Evolutionary conservation across 129 eudicot genomes (phyloP).

Genomic region (Lonicera japonica): DNA sequence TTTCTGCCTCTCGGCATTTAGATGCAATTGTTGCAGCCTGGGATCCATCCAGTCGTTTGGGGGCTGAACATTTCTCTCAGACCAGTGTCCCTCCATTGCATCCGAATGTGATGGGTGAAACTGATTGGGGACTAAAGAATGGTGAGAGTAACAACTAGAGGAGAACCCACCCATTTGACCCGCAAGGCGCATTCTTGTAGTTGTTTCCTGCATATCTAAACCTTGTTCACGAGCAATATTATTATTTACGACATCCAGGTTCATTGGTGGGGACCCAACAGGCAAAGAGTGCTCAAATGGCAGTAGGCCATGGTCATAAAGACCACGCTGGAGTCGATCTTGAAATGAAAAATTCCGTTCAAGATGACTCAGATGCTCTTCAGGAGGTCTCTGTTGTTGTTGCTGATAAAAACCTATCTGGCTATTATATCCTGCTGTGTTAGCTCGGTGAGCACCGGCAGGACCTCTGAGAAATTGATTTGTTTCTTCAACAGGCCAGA

Average conservation of each 20-base stretch:
- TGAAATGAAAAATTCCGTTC: constrained; percentile 58
- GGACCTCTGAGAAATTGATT: constrained; percentile 42
- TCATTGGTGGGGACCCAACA: constrained; percentile 44
- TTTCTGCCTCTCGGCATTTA: constrained; percentile 54
- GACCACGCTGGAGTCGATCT: constrained; percentile 61
- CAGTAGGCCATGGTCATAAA: constrained; percentile 49
- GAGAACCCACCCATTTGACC: constrained; percentile 51
- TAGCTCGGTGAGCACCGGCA: constrained; percentile 39
- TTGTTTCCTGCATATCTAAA: constrained; percentile 51
- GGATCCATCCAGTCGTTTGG: constrained; percentile 78
- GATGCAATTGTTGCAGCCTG: constrained; percentile 52
- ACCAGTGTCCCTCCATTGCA: constrained; percentile 50
- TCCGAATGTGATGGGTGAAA: constrained; percentile 42
- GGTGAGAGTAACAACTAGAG: constrained; percentile 45
- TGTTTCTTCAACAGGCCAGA: constrained; percentile 57
- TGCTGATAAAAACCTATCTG: constrained; percentile 56
- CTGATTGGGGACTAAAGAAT: constrained; percentile 27
- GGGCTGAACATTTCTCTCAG: constrained; percentile 42
- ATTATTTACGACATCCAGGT: constrained; percentile 42
- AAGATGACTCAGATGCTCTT: constrained; percentile 48
- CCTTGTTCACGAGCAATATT: constrained; percentile 40
- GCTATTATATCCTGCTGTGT: constrained; percentile 41
- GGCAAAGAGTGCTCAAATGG: constrained; percentile 67
- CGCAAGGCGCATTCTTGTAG: constrained; percentile 36
- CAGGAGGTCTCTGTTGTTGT: constrained; percentile 49